phyloP scores from a whole-genome alignment of 495 filamentous ascomycete species.

The Evansstolkia leycettana region DNA sequence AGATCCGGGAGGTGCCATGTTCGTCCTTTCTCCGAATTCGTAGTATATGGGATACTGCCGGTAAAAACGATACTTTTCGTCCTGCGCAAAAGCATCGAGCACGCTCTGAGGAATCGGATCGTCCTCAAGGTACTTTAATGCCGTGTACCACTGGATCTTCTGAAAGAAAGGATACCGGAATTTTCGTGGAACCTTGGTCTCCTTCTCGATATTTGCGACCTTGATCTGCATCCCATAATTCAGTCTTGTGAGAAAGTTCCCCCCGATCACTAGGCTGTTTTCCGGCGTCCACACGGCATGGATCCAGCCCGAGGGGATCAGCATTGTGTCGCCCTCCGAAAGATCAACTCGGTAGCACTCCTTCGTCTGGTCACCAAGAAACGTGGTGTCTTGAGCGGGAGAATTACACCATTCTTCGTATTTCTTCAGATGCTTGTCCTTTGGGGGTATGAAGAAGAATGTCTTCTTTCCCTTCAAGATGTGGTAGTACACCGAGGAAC shows the following conservation, averaged over 20 bases:
- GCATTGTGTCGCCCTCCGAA: slow-evolving; percentile 61
- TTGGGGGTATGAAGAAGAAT: slow-evolving; percentile 69
- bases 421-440: slow-evolving; percentile 60
- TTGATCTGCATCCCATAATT: slow-evolving; percentile 64
- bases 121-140: slow-evolving; percentile 51
- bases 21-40: slow-evolving; percentile 43
- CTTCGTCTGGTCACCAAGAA: slow-evolving; percentile 54
- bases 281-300: slow-evolving; percentile 72
- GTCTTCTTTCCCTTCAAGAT: slow-evolving; percentile 67
- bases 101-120: slow-evolving; percentile 53
- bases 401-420: slow-evolving; percentile 71
- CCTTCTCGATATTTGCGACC: slow-evolving; percentile 59
- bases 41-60: slow-evolving; percentile 43
- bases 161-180: slow-evolving; percentile 66
- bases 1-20: slow-evolving; percentile 29
- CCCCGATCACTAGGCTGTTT: slow-evolving; percentile 65
- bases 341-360: slow-evolving; percentile 66
- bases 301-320: slow-evolving; percentile 73
- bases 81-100: slow-evolving; percentile 41
- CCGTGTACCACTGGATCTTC: slow-evolving; percentile 62
- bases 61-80: slow-evolving; percentile 39
- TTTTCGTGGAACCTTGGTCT: slow-evolving; percentile 56
- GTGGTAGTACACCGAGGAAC: slow-evolving; percentile 69
- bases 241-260: slow-evolving; percentile 61
- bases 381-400: slow-evolving; percentile 59